Percentiles rank a stretch among this genome's conserved stretches.
These are phyloP conservation scores for Xylaria sp. DNA, from an alignment of 2,329 filamentous ascomycete species.

Conservation along the genomic window DNA sequence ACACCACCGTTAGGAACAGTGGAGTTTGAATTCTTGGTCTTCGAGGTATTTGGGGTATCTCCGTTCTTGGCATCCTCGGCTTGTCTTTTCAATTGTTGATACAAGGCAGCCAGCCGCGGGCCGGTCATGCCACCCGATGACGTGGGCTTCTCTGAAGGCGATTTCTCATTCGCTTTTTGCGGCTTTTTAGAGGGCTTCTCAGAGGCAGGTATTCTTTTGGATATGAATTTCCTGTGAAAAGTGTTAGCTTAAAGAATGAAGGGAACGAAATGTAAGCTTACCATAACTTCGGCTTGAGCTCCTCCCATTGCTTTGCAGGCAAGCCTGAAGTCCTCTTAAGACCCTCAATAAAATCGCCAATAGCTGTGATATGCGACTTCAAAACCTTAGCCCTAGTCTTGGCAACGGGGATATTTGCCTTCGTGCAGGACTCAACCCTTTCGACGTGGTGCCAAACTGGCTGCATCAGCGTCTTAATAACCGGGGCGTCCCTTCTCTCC, in stretches of 20 bases:
- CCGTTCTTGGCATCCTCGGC: conserved; percentile 45
- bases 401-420: conserved; percentile 50
- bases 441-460: conserved; percentile 50
- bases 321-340: conserved; percentile 49
- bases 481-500: conserved; percentile 49
- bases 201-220: conserved; percentile 51
- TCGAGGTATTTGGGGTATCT: conserved; percentile 42
- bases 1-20: conserved; percentile 43
- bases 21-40: conserved; percentile 43
- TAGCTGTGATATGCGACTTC: conserved; percentile 51
- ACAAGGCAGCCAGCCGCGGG: conserved; percentile 48
- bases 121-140: conserved; percentile 48
- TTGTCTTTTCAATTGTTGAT: conserved; percentile 49
- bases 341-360: conserved; percentile 52
- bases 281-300: conserved; percentile 53
- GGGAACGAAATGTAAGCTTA: conserved; percentile 39
- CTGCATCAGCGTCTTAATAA: conserved; percentile 51
- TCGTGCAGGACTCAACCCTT: conserved; percentile 50
- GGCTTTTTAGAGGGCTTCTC: conserved; percentile 47
- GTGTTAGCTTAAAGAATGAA: conserved; percentile 35
- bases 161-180: conserved; percentile 44
- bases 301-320: conserved; percentile 46
- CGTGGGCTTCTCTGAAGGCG: conserved; percentile 41
- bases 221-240: conserved; percentile 50
- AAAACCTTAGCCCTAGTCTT: conserved; percentile 51